Evolutionary conservation across 148 eudicot species (phyloP).

Genomic region (Arctostaphylos glauca): DNA sequence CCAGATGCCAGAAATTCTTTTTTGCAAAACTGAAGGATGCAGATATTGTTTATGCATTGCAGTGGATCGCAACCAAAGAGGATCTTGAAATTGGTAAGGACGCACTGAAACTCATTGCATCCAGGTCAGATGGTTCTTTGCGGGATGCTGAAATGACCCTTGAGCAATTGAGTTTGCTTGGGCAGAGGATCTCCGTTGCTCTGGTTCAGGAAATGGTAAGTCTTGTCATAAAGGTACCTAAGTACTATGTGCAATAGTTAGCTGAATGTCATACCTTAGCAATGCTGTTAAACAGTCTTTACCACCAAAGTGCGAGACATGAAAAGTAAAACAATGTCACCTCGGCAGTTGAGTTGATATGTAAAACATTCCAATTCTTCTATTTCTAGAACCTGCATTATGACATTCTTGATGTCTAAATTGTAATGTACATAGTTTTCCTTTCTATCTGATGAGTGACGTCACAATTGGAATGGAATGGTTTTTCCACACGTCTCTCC

Average conservation of each 20-base stretch:
- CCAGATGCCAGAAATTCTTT: conserved; percentile 96
- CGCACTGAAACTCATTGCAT: conserved; percentile 88
- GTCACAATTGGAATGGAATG: not conserved
- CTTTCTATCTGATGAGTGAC: not conserved
- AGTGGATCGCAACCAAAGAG: conserved; percentile 87
- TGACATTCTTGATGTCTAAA: conserved; percentile 6
- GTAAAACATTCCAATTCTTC: not conserved
- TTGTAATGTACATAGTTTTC: not conserved
- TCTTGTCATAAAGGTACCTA: not conserved
- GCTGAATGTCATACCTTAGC: not conserved
- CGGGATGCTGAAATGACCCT: conserved; percentile 99
- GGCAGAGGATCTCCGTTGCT: conserved; percentile 72
- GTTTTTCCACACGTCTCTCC: not conserved
- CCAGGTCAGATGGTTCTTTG: conserved; percentile 91
- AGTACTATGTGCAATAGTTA: not conserved
- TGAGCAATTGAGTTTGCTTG: conserved; percentile 91
- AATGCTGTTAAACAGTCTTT: not conserved
- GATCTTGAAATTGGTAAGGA: conserved; percentile 75
- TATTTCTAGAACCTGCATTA: conserved; percentile 10
- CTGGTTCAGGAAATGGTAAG: conserved; percentile 92
- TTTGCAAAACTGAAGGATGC: conserved; percentile 93
- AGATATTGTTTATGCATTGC: conserved; percentile 75
- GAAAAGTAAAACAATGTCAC: not conserved
- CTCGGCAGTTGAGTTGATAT: not conserved
- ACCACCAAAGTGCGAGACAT: not conserved